A percentile compares a stretch with the other conserved stretches of the same genome.
phyloP scores from a whole-genome alignment of 352 stramenopile species.

The Bremia lactucae region DNA sequence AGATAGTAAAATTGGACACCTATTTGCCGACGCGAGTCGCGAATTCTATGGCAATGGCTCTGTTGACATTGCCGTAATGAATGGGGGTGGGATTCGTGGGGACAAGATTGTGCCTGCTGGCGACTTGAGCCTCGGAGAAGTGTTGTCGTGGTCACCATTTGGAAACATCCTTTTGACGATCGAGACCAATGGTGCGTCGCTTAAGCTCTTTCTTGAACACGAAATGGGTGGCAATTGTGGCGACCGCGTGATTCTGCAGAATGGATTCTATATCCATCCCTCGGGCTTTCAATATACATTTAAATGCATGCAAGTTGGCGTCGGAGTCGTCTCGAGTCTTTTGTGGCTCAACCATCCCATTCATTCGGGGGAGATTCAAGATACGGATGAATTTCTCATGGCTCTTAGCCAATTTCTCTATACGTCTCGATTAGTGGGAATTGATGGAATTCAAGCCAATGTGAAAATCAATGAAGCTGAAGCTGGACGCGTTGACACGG shows the following conservation, averaged over 20 bases:
- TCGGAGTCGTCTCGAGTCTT: conserved; percentile 33
- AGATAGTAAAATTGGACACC: conserved; percentile 40
- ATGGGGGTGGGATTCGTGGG: conserved; percentile 55
- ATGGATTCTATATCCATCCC: conserved; percentile 58
- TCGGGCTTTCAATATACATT: conserved; percentile 62
- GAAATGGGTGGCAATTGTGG: conserved; percentile 45
- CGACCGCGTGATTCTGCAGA: conserved; percentile 29
- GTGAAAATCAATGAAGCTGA: conserved; percentile 37
- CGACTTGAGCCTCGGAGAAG: conserved; percentile 37
- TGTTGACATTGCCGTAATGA: conserved; percentile 48
- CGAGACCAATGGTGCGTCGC: conserved; percentile 37
- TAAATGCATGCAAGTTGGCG: conserved; percentile 31
- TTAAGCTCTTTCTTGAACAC: conserved; percentile 47
- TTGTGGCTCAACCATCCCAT: conserved; percentile 53
- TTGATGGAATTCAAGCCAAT: conserved; percentile 23
- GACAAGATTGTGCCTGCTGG: conserved; percentile 46
- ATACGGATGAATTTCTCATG: conserved; percentile 51
- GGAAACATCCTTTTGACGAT: conserved; percentile 56
- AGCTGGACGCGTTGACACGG: conserved; percentile 34
- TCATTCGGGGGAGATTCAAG: conserved; percentile 28
- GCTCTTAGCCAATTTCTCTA: conserved; percentile 51
- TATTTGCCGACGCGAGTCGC: conserved; percentile 40
- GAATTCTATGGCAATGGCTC: conserved; percentile 40
- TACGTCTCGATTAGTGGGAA: conserved; percentile 33
- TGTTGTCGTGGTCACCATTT: conserved; percentile 59